A percentile compares a stretch with the other conserved stretches of the same genome.
Evolutionary conservation across 2,329 filamentous ascomycete species (phyloP).

Genomic region (Clonostachys byssicola): DNA sequence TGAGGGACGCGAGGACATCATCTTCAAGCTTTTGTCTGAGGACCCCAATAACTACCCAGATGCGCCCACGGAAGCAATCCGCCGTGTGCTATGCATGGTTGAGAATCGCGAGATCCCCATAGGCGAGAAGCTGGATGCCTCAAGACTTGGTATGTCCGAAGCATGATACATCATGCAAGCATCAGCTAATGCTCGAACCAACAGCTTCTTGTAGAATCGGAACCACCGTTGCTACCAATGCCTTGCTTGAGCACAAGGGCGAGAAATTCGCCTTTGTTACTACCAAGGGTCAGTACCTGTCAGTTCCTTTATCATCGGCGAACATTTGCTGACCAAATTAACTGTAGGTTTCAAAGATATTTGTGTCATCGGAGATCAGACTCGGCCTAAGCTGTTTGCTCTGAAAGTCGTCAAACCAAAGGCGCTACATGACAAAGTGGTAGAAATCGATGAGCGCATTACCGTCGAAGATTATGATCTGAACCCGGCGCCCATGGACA

Average conservation of each 20-base stretch:
- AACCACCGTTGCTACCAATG: constrained; percentile 73
- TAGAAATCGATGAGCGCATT: constrained; percentile 70
- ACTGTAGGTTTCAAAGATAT: constrained; percentile 57
- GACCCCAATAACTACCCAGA: constrained; percentile 69
- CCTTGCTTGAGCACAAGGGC: constrained; percentile 67
- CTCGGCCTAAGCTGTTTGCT: constrained; percentile 68
- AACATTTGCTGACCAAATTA: background rate
- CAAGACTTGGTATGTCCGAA: constrained; percentile 17
- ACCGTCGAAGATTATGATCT: constrained; percentile 72
- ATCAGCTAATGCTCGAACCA: constrained; percentile 22
- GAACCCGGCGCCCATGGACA: constrained; percentile 47
- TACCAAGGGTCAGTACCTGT: constrained; percentile 38
- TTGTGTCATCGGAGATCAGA: constrained; percentile 68
- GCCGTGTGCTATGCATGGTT: constrained; percentile 61
- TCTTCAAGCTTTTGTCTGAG: constrained; percentile 73
- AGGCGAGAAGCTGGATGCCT: constrained; percentile 22
- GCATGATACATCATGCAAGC: background rate
- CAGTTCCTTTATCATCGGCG: constrained; percentile 25
- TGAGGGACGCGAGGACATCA: constrained; percentile 61
- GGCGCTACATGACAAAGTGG: constrained; percentile 61
- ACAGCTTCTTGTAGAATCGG: constrained; percentile 72
- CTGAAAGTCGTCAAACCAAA: constrained; percentile 63
- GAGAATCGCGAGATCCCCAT: constrained; percentile 50
- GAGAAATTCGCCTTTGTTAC: constrained; percentile 67
- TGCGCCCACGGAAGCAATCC: constrained; percentile 67